Base-by-base conservation (phyloP, 1,139 yeast genomes). In the Candida mesenterica region DNA sequence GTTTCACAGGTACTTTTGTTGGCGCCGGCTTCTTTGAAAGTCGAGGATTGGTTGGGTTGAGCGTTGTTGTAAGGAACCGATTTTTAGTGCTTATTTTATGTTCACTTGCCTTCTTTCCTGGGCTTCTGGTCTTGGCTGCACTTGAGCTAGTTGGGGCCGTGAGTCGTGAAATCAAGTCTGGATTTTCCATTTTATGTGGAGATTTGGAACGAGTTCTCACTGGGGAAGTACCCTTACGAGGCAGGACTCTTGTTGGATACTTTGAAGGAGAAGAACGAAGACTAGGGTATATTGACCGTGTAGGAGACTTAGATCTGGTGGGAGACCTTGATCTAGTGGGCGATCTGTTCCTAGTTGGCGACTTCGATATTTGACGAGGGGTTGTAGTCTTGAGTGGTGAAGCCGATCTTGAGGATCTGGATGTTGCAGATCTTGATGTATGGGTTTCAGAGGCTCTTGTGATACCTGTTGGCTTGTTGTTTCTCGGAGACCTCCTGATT, bases 31-130 rank as follows among this genome's bases (percentile, higher is more conserved):
- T 45, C 36, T 37, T 42, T 3, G 44, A 43, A 14, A 45, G 40
- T 19, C 42, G 48, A 2, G 55, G 52, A 16, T 49, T 55, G 1
- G 53, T 48, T 1, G 65, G 65, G 16, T 60, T 61, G 22, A 67
- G 49, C 3, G 65, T 59, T 3, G 72, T 65, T 0, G 71, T 61
- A 30, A 67, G 53, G 37, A 67, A 65, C 40, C 59, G 52, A 36
- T 65, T 66, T 40, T 57, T 61, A 24, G 51, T 39, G 25, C 25
- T 28, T 26, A 42, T 36, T 13, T 36, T 41, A 15, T 30, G 24
- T 12, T 44, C 44, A n/a, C 24, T 32, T 13, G 37, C 28, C 12
- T 38, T 42, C 28, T 30, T 34, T 13, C 27, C 15, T 2, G 40
- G 39, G 1, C 37, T 24, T 31, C 48, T 49, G 15, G 33, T 43